These are phyloP conservation scores for Euphorbia schlechtendalii DNA, from an alignment of 441 rosid species.

Conservation along the genomic window DNA sequence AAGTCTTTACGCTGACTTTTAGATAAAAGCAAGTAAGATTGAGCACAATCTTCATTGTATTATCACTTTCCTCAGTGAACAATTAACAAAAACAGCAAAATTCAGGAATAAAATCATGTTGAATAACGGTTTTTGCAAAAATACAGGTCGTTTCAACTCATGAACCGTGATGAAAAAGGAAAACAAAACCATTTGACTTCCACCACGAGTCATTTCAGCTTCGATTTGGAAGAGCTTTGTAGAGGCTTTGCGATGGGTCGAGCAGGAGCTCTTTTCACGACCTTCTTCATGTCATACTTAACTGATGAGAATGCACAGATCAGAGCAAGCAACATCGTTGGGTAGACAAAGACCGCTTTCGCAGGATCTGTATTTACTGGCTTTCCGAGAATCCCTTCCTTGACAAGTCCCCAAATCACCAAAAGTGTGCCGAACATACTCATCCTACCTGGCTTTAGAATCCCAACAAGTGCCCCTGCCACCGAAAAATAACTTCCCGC, in stretches of 20 bases:
- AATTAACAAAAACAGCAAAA: not conserved
- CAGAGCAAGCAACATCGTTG: conserved; percentile 74
- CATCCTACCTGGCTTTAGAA: conserved; percentile 91
- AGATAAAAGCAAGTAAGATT: no score
- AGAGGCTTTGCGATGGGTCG: conserved; percentile 62
- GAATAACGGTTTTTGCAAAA: not conserved
- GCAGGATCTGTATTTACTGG: conserved; percentile 64
- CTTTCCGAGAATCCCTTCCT: conserved; percentile 90
- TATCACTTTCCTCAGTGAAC: not conserved
- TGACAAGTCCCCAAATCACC: conserved; percentile 87
- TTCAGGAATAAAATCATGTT: not conserved
- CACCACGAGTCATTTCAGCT: no score
- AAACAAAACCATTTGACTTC: not conserved
- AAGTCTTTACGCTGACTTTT: no score
- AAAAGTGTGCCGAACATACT: conserved; percentile 89
- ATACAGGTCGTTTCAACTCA: conserved; percentile 7
- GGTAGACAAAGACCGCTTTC: conserved; percentile 67
- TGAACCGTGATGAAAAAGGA: conserved; percentile 6
- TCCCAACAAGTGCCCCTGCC: conserved; percentile 87
- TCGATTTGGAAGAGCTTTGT: conserved; percentile 33
- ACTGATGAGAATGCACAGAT: conserved; percentile 80
- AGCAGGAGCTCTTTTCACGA: conserved; percentile 51
- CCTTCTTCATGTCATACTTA: conserved; percentile 77
- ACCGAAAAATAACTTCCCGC: conserved; percentile 95
- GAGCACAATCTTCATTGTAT: not conserved